A percentile compares a stretch with the other conserved stretches of the same genome.
phyloP scores from a whole-genome alignment of 176 grass and related monocot species.

The Miscanthus lutarioriparius region DNA sequence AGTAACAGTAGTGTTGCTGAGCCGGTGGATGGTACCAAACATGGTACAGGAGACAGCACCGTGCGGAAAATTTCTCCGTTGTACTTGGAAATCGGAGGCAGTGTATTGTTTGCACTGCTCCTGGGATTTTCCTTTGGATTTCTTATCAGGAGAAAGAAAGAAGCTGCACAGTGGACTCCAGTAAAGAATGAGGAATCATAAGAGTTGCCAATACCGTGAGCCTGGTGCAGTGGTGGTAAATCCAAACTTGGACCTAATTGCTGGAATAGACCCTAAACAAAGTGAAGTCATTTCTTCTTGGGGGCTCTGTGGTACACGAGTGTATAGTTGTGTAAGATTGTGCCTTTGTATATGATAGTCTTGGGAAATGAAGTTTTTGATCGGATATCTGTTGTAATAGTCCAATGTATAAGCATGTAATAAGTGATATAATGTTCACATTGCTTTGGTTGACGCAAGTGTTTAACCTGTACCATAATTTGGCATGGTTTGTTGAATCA shows the following conservation, averaged over 20 bases:
- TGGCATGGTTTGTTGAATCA: neutral
- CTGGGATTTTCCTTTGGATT: slow-evolving; percentile 65
- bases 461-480: too few relatives aligned
- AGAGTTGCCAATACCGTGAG: neutral
- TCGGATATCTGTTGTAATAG: neutral
- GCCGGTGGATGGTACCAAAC: slow-evolving; percentile 16
- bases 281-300: neutral
- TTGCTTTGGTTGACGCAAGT: neutral
- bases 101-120: slow-evolving; percentile 42
- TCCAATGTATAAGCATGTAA: slow-evolving; percentile 1
- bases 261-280: neutral
- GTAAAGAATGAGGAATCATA: slow-evolving; percentile 74
- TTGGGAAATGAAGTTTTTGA: neutral
- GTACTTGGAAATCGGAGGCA: slow-evolving; percentile 49
- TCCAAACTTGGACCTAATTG: neutral
- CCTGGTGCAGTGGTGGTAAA: neutral
- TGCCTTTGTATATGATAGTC: slow-evolving; percentile 16
- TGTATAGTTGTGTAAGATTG: slow-evolving; percentile 1
- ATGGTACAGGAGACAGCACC: neutral
- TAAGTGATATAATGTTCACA: slow-evolving; percentile 1
- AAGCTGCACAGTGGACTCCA: slow-evolving; percentile 62
- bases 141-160: slow-evolving; percentile 52
- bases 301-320: neutral
- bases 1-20: neutral
- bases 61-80: slow-evolving; percentile 13